Base-by-base conservation (phyloP, 345 rosid species). In the Salix dunnii region DNA sequence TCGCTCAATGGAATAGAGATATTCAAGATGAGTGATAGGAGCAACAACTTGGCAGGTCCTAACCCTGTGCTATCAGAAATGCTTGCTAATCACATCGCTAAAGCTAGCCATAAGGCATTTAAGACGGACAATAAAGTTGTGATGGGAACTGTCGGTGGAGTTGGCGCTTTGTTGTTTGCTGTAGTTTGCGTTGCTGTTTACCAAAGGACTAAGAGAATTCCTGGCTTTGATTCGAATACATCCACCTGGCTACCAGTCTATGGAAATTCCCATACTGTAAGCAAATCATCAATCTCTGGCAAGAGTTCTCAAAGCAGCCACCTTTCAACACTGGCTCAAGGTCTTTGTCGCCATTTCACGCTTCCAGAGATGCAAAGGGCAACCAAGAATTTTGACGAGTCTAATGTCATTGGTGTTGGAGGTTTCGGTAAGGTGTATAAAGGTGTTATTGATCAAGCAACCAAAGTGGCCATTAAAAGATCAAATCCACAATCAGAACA, bases 391-490 rank as follows among this genome's bases (percentile, higher is more conserved):
- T 91, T 93, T 30, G 87, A 89, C 7, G 98, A 91, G 23, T 87
- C 90, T 0, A 68, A 89, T 28, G 92, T 90, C 13, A 87, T 93
- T 16, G 97, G 94, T 21, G 91, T 93, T 11, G 98, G 99, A 74
- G 99, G 98, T 5, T 93, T 93, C 18, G 96, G 98, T 42, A 96
- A 93, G 82, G 99, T 96, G 68, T 91, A 93, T 42, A 90, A 88
- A 81, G 97, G 97, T 23, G 84, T 85, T 1, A 75, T 92, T 43
- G 97, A 96, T 35, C 84, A 80, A 3, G 72, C 69, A 21, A 81
- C 79, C 10, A 86, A 89, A 78, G 97, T 91, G 2, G 97, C 99
- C 0, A 77, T 93, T 35, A 93, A 96, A 74, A 73, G 91, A 71
- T 90, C 97, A 53, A 91, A 93, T 79, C 96, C 93, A 0, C 81